Evolutionary conservation across 768 basidiomycete species (phyloP), one percentile per base, ranked within the genome.

Genomic region (Collybia mongolica): DNA sequence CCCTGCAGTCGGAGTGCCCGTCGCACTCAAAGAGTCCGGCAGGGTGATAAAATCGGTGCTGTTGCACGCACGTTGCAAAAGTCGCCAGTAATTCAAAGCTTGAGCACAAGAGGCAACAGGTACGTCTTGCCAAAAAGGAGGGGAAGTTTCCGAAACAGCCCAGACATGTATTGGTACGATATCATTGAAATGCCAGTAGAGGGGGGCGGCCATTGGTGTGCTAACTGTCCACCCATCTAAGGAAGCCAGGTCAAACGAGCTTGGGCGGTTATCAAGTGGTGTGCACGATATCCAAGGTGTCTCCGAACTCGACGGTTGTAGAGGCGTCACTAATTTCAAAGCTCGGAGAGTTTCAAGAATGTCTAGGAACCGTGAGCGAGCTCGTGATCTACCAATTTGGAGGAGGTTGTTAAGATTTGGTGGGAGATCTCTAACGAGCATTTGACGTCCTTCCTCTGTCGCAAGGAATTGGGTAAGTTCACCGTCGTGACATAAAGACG

Each of bases 121-220:
- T 18, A 76, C 65, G 17, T 74, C 63, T 55, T 80, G 81, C 75
- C 82, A 80, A 46, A 86, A 76, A 2, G 77, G 75, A 18, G 80
- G 82, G 6, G 69, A 63, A 1, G 60, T 63, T 47, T 81, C 80
- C 2, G 80, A 75, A 18, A 71, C 59, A 6, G 75, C 79, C 81
- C 88, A 88, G 20, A 83, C 67, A 61, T 81, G 74, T 6, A 91
- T 57, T 0, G 87, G 80, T 2, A 79, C 84, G 8, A 59, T 56
- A 12, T 70, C 63, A 42, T 77, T 76, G 56, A 91, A 81, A 32
- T 75, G 68, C 84, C 87, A 92, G 65, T 84, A 88, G 1, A 60
- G 60, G 0, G 88, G 86, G 0, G 81, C 79, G n/a, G 67, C 55
- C 46, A 68, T 63, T 6, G 78, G 72, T 14, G 71, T 72, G 37